phyloP scores from a whole-genome alignment of 768 basidiomycete species.

The Russula vinacea region DNA sequence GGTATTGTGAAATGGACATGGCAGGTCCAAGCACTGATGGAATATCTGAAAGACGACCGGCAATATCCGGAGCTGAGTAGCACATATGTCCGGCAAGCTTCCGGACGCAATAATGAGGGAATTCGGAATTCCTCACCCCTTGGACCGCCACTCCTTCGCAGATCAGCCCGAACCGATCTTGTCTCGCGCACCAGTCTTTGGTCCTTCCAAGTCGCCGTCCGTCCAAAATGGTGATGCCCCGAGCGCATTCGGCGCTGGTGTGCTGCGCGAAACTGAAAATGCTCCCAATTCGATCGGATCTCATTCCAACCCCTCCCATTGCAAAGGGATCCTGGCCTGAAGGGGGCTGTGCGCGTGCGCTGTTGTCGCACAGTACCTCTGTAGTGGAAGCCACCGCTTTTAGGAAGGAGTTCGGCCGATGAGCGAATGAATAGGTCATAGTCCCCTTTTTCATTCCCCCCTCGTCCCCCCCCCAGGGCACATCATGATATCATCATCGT shows the following conservation, averaged over 20 bases:
- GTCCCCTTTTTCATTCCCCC: neutral
- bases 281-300: slow-evolving; percentile 22
- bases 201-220: slow-evolving; percentile 25
- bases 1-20: slow-evolving; percentile 10
- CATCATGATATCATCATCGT: slow-evolving; percentile 23
- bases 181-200: slow-evolving; percentile 1
- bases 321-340: neutral
- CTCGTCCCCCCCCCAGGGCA: neutral
- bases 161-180: slow-evolving; percentile 21
- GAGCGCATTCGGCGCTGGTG: slow-evolving; percentile 20
- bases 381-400: neutral
- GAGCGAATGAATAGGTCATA: slow-evolving; percentile 3
- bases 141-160: slow-evolving; percentile 15
- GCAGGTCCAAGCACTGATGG: slow-evolving; percentile 9
- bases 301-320: neutral
- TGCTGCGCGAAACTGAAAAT: neutral
- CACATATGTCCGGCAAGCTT: slow-evolving; percentile 23
- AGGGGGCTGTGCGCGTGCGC: slow-evolving; percentile 9
- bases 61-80: neutral
- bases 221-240: slow-evolving; percentile 25
- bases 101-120: slow-evolving; percentile 26
- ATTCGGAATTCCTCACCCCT: slow-evolving; percentile 18
- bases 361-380: neutral
- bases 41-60: slow-evolving; percentile 21
- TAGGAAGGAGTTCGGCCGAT: neutral